These are phyloP conservation scores for Dendrothele bispora DNA, from an alignment of 768 basidiomycete species.

Conservation along the genomic window DNA sequence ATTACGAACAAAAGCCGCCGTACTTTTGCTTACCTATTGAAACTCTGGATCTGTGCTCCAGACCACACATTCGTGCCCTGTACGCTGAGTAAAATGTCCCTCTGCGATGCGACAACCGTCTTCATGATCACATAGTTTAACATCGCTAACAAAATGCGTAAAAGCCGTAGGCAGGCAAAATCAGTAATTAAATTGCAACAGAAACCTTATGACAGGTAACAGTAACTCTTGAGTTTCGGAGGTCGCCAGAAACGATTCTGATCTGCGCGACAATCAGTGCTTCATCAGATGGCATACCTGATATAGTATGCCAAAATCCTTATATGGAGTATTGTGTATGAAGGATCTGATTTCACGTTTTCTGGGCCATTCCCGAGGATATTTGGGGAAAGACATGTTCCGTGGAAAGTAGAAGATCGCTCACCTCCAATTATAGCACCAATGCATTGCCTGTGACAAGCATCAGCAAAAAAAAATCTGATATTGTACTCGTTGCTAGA, in stretches of 20 bases:
- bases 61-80: constrained; percentile 57
- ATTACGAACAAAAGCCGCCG: not conserved
- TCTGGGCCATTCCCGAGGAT: too few relatives aligned
- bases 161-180: too few relatives aligned
- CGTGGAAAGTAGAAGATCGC: constrained; percentile 2
- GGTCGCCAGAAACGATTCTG: too few relatives aligned
- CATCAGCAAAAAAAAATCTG: not conserved
- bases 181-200: too few relatives aligned
- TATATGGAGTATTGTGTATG: too few relatives aligned
- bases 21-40: constrained; percentile 11
- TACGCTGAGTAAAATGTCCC: constrained; percentile 49
- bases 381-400: too few relatives aligned
- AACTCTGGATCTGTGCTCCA: constrained; percentile 11
- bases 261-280: too few relatives aligned
- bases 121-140: constrained; percentile 52
- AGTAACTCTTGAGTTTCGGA: too few relatives aligned
- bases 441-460: constrained; percentile 12
- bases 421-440: constrained; percentile 43
- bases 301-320: too few relatives aligned
- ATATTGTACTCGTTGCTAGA: not conserved
- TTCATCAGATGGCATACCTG: too few relatives aligned
- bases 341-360: too few relatives aligned
- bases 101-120: constrained; percentile 51
- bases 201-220: too few relatives aligned
- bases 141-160: constrained; percentile 4